phyloP scores from a whole-genome alignment of 345 rosid genomes.

The Eutrema yunnanense region DNA sequence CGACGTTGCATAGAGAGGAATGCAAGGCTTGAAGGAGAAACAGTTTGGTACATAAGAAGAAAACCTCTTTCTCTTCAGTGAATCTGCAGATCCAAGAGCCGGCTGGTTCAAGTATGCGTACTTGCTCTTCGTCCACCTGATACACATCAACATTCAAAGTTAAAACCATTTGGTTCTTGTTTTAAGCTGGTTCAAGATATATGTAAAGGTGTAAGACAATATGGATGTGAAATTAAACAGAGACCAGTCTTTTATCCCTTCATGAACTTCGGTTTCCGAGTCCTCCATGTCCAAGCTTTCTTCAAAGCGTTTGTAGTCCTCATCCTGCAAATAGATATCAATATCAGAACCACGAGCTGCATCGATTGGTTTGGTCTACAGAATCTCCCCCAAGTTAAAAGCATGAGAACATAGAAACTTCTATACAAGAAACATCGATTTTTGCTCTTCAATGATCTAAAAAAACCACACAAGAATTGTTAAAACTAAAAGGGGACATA shows the following conservation, averaged over 20 bases:
- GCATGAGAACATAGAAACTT: background rate
- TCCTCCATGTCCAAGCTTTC: constrained; percentile 50
- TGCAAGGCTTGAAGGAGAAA: constrained; percentile 53
- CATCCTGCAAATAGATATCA: constrained; percentile 36
- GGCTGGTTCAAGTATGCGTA: constrained; percentile 92
- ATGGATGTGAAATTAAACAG: constrained; percentile 5
- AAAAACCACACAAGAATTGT: background rate
- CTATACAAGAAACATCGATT: background rate
- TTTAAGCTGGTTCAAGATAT: background rate
- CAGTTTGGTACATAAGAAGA: constrained; percentile 53
- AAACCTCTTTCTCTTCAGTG: constrained; percentile 37
- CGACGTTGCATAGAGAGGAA: constrained; percentile 48
- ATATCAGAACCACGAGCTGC: background rate
- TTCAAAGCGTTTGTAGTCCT: constrained; percentile 54
- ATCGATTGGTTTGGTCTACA: background rate
- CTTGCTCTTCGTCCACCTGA: constrained; percentile 97
- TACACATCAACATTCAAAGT: background rate
- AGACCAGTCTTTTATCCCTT: constrained; percentile 82
- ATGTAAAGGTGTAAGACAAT: background rate
- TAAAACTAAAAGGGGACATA: constrained; percentile 25
- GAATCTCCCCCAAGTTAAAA: background rate
- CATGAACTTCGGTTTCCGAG: constrained; percentile 34
- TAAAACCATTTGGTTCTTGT: background rate
- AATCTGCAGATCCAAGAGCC: constrained; percentile 42
- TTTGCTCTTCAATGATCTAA: background rate